These are phyloP conservation scores for Oldenlandia corymbosa DNA, from an alignment of 257 asterid species.

Conservation along the genomic window DNA sequence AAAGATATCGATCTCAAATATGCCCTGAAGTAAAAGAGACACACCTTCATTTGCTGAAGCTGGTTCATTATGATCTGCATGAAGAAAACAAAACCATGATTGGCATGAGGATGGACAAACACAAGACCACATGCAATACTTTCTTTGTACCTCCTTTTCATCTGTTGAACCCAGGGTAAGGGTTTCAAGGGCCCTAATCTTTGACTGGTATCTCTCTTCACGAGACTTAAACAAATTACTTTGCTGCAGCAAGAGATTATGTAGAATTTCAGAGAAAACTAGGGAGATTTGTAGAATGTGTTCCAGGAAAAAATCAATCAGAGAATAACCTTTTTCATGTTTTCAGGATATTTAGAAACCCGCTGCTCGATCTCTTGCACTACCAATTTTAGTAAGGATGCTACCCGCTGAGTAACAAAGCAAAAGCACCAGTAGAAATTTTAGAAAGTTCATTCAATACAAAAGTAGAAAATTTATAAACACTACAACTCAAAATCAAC, in stretches of 20 bases:
- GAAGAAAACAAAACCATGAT: slow-evolving; percentile 18
- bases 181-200: slow-evolving; percentile 68
- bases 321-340: slow-evolving; percentile 59
- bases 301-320: slow-evolving; percentile 3
- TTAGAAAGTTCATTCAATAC: slow-evolving; percentile 14
- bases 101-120: neutral
- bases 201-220: slow-evolving; percentile 65
- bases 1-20: slow-evolving; percentile 6
- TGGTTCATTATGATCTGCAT: slow-evolving; percentile 58
- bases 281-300: neutral
- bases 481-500: neutral
- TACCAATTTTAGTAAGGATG: slow-evolving; percentile 72
- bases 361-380: slow-evolving; percentile 87
- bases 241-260: slow-evolving; percentile 52
- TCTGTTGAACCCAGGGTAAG: slow-evolving; percentile 74
- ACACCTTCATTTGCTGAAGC: slow-evolving; percentile 50
- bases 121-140: slow-evolving; percentile 6
- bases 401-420: slow-evolving; percentile 52
- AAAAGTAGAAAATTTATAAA: slow-evolving; percentile 5
- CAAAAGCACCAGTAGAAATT: slow-evolving; percentile 21
- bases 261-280: slow-evolving; percentile 10
- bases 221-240: slow-evolving; percentile 68
- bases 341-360: slow-evolving; percentile 56
- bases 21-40: slow-evolving; percentile 11
- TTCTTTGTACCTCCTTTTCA: slow-evolving; percentile 66